Conservation (phyloP, 1,284 basidiomycete species). For the Testicularia cyperi region DNA sequence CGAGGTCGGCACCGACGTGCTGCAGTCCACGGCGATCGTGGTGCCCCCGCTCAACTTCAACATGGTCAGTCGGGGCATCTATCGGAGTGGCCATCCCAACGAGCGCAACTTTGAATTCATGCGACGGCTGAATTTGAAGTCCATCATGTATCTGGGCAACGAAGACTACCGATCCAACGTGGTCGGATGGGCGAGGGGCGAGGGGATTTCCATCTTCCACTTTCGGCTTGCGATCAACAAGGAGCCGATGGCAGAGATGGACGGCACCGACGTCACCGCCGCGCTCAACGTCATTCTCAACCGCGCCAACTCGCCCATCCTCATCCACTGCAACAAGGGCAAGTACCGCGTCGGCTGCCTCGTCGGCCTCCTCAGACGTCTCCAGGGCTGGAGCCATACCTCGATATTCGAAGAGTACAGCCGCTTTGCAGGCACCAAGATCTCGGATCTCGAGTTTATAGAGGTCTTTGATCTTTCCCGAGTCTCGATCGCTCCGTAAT, state of each 20-base stretch:
- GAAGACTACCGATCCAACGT: conserved; percentile 56
- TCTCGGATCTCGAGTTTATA: conserved; percentile 55
- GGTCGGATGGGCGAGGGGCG: conserved; percentile 23
- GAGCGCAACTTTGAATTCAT: conserved; percentile 58
- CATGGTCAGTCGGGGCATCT: conserved; percentile 55
- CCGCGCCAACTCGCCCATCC: conserved; percentile 45
- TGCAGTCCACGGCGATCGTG: conserved; percentile 21
- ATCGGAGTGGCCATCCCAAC: conserved; percentile 57
- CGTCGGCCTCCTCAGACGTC: conserved; percentile 47
- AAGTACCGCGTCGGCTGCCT: conserved; percentile 57
- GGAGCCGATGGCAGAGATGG: conserved; percentile 58
- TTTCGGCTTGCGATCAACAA: conserved; percentile 56
- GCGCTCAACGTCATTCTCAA: conserved; percentile 45
- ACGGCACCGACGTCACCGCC: conserved; percentile 39
- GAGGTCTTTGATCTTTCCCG: conserved; percentile 46
- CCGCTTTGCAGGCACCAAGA: conserved; percentile 52
- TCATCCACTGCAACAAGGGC: conserved; percentile 60
- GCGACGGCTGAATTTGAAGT: conserved; percentile 45
- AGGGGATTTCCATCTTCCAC: conserved; percentile 48
- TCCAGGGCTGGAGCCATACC: conserved; percentile 58
- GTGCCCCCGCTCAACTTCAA: conserved; percentile 59
- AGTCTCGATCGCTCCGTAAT: conserved; percentile 17
- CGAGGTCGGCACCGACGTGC: conserved; percentile 1
- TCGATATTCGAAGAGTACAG: conserved; percentile 58
- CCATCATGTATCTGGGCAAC: conserved; percentile 53